A percentile compares a stretch with the other conserved stretches of the same genome.
phyloP scores from a whole-genome alignment of 164 flowering plant genomes.

The Euptelea pleiosperma region DNA sequence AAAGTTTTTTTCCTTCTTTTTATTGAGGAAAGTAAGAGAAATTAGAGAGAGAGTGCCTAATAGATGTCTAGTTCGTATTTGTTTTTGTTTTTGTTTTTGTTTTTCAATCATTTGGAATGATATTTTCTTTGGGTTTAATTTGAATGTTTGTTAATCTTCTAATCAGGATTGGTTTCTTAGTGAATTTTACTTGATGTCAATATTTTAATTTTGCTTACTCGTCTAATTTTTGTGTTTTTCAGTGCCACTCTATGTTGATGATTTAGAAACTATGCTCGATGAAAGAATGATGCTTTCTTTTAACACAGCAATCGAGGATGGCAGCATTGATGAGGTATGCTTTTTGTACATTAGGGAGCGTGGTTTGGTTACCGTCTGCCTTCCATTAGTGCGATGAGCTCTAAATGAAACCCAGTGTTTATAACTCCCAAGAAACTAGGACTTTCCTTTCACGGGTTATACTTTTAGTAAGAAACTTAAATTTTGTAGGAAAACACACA shows the following conservation, averaged over 20 bases:
- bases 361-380: no score
- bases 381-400: no score
- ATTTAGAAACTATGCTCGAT: conserved; percentile 32
- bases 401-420: no score
- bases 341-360: no score
- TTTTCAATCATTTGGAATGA: neutral
- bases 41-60: neutral
- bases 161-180: neutral
- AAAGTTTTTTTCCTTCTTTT: neutral
- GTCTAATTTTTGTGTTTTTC: neutral
- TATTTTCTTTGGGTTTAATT: neutral
- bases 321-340: conserved; percentile 43
- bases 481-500: no score
- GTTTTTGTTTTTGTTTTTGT: neutral
- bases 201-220: neutral
- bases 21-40: neutral
- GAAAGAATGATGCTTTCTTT: conserved; percentile 34
- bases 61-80: no score
- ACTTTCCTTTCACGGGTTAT: no score
- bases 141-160: no score
- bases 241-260: conserved; percentile 30
- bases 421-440: no score
- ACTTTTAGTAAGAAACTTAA: no score
- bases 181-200: neutral
- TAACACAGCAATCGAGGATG: conserved; percentile 37